Conservation (phyloP, 768 basidiomycete genomes). For the Podaxis pistillaris region DNA sequence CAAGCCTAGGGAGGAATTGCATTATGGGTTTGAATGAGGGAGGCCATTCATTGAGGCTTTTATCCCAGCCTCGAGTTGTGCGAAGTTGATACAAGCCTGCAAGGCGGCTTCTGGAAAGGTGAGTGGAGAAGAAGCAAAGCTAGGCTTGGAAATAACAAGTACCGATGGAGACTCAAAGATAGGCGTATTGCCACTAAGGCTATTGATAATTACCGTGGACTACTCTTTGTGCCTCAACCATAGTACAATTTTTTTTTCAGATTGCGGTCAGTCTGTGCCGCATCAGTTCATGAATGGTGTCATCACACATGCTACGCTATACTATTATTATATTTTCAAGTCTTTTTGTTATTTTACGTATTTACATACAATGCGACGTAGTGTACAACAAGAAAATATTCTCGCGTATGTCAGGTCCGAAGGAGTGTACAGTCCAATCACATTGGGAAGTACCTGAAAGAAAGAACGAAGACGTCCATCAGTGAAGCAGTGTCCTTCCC, state of each 20-base stretch:
- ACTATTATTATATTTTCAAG: not conserved
- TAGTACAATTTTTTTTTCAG: not conserved
- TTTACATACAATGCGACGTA: not conserved
- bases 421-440: not conserved
- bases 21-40: not conserved
- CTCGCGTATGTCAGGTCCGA: not conserved
- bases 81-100: not conserved
- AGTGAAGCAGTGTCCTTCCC: not conserved
- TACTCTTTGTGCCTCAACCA: not conserved
- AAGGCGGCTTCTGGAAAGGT: not conserved
- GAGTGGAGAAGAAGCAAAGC: not conserved
- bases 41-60: not conserved
- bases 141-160: not conserved
- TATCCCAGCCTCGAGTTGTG: not conserved
- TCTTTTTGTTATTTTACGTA: not conserved
- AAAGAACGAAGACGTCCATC: not conserved
- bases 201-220: conserved; percentile 1
- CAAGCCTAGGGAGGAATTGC: not conserved
- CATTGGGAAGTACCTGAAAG: not conserved
- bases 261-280: not conserved
- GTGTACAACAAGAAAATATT: not conserved
- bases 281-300: not conserved
- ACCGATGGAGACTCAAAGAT: not conserved
- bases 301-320: not conserved
- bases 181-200: not conserved